These are phyloP conservation scores for Rutstroemia sydowiana DNA, from an alignment of 2,329 filamentous ascomycete genomes.

Conservation along the genomic window DNA sequence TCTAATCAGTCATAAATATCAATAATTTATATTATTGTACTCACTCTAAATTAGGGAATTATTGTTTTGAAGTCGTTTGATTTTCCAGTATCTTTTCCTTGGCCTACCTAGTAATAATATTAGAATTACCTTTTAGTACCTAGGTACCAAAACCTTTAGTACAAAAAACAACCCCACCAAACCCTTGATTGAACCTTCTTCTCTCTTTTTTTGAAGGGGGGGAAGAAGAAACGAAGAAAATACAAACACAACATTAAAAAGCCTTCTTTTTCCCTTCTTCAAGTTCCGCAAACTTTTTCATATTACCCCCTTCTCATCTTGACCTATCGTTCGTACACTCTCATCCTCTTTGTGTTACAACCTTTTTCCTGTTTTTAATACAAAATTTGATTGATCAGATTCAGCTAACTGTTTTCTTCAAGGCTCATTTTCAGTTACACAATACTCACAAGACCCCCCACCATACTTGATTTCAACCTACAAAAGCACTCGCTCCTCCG, in stretches of 20 bases:
- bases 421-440: conserved; percentile 2
- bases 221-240: not conserved
- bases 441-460: not conserved
- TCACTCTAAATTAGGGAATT: no score
- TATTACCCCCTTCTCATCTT: not conserved
- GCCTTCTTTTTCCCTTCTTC: not conserved
- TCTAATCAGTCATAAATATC: no score
- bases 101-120: no score
- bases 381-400: not conserved
- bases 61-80: no score
- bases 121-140: no score
- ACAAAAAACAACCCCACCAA: not conserved
- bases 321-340: not conserved
- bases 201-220: not conserved
- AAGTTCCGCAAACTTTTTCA: not conserved
- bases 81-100: no score
- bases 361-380: not conserved
- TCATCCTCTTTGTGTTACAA: not conserved
- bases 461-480: not conserved
- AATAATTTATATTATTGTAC: no score
- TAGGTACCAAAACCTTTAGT: not conserved
- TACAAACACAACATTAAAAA: not conserved
- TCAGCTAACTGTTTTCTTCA: conserved; percentile 1
- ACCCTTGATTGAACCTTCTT: not conserved
- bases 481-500: not conserved